Evolutionary conservation across 352 stramenopile genomes (phyloP).

Genomic region (Phytophthora sojae): DNA sequence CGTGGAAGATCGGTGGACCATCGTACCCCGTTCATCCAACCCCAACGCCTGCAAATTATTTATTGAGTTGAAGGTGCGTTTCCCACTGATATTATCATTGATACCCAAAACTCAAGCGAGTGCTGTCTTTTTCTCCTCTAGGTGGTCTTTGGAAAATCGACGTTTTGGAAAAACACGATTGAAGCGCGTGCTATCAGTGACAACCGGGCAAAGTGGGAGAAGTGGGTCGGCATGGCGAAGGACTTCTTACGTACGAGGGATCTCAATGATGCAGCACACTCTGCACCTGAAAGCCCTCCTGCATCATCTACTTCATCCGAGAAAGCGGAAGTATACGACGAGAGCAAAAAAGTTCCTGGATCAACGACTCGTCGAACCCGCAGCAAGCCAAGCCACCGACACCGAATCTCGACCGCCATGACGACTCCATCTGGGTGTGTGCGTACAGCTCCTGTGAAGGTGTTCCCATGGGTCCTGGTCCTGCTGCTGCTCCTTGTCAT

Average conservation of each 20-base stretch:
- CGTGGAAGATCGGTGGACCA: slow-evolving; percentile 84
- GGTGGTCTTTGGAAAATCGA: slow-evolving; percentile 86
- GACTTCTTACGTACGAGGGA: slow-evolving; percentile 43
- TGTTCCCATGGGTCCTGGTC: slow-evolving; percentile 79
- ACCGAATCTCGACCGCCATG: slow-evolving; percentile 23
- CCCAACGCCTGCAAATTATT: slow-evolving; percentile 62
- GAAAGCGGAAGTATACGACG: slow-evolving; percentile 17
- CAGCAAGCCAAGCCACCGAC: slow-evolving; percentile 27
- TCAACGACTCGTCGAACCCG: slow-evolving; percentile 23
- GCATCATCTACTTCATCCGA: slow-evolving; percentile 32
- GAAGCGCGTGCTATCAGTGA: slow-evolving; percentile 75
- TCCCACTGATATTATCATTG: not conserved
- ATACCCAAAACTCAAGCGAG: not conserved
- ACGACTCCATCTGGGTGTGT: slow-evolving; percentile 13
- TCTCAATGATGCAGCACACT: slow-evolving; percentile 15
- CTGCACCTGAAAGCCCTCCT: slow-evolving; percentile 17
- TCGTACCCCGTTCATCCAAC: slow-evolving; percentile 57
- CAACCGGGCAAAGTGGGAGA: slow-evolving; percentile 76
- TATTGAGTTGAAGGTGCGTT: slow-evolving; percentile 77
- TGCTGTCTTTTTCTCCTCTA: slow-evolving; percentile 12
- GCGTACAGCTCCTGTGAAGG: slow-evolving; percentile 40
- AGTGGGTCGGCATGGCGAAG: slow-evolving; percentile 76
- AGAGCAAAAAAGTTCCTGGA: slow-evolving; percentile 21
- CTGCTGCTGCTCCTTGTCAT: slow-evolving; percentile 69
- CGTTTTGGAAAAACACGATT: slow-evolving; percentile 87